These are phyloP conservation scores for Cryptococcus wingfieldii DNA, from an alignment of 1,284 basidiomycete species.

Conservation along the genomic window DNA sequence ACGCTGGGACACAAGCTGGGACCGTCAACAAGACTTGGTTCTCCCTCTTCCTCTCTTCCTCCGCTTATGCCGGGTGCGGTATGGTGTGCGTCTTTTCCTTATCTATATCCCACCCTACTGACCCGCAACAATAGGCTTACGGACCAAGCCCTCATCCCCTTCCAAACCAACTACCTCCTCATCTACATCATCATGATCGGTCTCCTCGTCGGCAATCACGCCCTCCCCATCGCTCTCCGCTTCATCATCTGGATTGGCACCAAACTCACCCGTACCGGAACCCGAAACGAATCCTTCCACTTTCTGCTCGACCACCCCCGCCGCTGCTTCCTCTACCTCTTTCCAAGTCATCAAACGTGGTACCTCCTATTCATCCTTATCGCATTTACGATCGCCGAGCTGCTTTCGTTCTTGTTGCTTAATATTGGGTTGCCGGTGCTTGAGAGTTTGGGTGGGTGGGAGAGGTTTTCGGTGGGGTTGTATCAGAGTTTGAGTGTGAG, in stretches of 20 bases:
- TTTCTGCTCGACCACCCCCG: slow-evolving; percentile 38
- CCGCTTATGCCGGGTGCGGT: slow-evolving; percentile 29
- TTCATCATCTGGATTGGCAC: slow-evolving; percentile 33
- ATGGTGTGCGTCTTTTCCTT: slow-evolving; percentile 21
- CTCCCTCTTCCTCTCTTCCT: slow-evolving; percentile 23
- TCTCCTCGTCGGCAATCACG: slow-evolving; percentile 37
- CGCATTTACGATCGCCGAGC: slow-evolving; percentile 28
- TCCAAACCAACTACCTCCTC: slow-evolving; percentile 27
- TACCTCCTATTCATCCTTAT: slow-evolving; percentile 27
- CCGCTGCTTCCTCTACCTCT: slow-evolving; percentile 41
- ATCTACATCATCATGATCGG: slow-evolving; percentile 28
- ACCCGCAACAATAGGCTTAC: slow-evolving; percentile 17
- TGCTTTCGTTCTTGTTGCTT: slow-evolving; percentile 29
- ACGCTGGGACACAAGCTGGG: slow-evolving; percentile 16
- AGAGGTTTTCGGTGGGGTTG: slow-evolving; percentile 29
- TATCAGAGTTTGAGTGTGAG: slow-evolving; percentile 34
- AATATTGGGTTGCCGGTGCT: slow-evolving; percentile 30
- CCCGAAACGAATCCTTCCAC: slow-evolving; percentile 31
- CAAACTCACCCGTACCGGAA: slow-evolving; percentile 25
- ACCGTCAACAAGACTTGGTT: slow-evolving; percentile 32
- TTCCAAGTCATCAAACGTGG: slow-evolving; percentile 42
- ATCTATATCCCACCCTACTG: neutral
- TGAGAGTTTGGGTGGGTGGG: slow-evolving; percentile 15
- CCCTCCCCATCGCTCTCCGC: slow-evolving; percentile 33
- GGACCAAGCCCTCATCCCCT: slow-evolving; percentile 30